These are phyloP conservation scores for Phytomonas sp. DNA, from an alignment of 208 protist species.

Conservation along the genomic window DNA sequence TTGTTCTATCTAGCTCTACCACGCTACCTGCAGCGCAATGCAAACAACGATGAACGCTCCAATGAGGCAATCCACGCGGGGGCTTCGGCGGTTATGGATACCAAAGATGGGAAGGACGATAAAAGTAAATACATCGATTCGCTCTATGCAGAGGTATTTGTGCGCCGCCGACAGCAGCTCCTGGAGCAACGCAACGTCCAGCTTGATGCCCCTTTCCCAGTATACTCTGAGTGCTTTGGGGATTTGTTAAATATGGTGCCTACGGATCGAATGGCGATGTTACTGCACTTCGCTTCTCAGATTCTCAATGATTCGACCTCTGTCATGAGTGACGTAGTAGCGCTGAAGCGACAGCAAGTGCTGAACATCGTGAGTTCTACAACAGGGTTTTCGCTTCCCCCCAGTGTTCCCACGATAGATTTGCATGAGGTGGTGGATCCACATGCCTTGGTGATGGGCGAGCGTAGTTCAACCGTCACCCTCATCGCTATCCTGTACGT, in stretches of 20 bases:
- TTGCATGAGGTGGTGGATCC: conserved; percentile 74
- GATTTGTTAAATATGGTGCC: conserved; percentile 57
- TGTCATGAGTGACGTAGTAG: not conserved
- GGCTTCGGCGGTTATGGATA: not conserved
- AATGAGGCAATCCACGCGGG: not conserved
- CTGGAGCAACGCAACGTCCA: conserved; percentile 73
- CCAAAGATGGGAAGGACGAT: not conserved
- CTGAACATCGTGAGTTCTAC: not conserved
- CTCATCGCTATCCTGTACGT: conserved; percentile 80
- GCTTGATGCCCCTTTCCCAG: conserved; percentile 76
- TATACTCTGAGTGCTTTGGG: conserved; percentile 80
- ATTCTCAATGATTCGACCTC: conserved; percentile 28
- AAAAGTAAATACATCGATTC: not conserved
- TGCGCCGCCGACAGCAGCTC: conserved; percentile 54
- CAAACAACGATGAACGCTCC: conserved; percentile 14
- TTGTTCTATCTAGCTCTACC: conserved; percentile 85
- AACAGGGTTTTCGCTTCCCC: not conserved
- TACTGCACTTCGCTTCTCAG: conserved; percentile 82
- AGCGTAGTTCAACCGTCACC: conserved; percentile 51
- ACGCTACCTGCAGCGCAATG: conserved; percentile 57
- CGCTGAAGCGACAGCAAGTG: not conserved
- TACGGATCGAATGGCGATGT: conserved; percentile 58
- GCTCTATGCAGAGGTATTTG: not conserved
- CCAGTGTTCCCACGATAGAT: conserved; percentile 24
- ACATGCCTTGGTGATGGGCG: conserved; percentile 56